These are phyloP conservation scores for Persicaria maculosa DNA, from an alignment of 148 eudicot genomes.

Conservation along the genomic window DNA sequence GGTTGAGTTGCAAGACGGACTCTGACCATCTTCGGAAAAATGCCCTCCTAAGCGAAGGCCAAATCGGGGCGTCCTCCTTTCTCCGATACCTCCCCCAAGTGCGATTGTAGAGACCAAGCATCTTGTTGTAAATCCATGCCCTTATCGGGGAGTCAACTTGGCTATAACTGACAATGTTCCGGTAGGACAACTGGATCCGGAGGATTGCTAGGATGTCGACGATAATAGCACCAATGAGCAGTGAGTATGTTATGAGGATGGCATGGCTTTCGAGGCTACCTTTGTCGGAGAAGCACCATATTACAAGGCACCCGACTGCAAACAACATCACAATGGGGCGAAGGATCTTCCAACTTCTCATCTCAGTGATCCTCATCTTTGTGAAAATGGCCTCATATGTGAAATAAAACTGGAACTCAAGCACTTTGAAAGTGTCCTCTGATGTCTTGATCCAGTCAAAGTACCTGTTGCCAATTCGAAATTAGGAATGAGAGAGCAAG, in stretches of 20 bases:
- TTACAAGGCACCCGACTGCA: background rate
- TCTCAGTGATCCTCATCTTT: background rate
- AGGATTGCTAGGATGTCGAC: background rate
- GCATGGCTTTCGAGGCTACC: background rate
- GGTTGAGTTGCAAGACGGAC: background rate
- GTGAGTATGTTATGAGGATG: background rate
- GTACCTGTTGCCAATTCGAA: too few species aligned
- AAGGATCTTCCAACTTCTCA: background rate
- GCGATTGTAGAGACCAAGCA: background rate
- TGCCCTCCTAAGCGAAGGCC: background rate
- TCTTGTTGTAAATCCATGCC: background rate
- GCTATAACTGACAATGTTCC: background rate
- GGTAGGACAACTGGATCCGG: background rate
- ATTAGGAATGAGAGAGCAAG: too few species aligned
- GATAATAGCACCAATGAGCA: background rate
- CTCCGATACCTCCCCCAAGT: background rate
- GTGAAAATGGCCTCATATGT: background rate
- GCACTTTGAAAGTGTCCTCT: background rate
- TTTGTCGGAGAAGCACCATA: background rate
- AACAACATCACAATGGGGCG: background rate
- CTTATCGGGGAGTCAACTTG: background rate
- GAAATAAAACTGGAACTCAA: background rate
- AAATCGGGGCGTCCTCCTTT: background rate
- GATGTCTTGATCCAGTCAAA: background rate
- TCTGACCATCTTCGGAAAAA: background rate